Evolutionary conservation across 768 basidiomycete species (phyloP).

Genomic region (Tylopilus rubrobrunneus): DNA sequence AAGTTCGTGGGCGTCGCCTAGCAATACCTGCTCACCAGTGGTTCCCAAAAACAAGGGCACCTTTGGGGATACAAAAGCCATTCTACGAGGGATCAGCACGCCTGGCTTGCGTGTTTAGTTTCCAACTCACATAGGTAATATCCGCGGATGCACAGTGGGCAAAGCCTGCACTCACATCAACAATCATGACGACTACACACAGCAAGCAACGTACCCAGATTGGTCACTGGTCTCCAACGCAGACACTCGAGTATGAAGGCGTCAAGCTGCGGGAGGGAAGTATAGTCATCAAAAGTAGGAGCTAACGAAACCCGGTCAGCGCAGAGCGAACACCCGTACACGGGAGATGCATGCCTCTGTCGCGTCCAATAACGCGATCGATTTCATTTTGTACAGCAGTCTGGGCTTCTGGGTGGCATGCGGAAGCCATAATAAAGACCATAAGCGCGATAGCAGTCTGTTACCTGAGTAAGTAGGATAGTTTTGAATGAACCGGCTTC

Average conservation of each 20-base stretch:
- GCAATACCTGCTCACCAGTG: conserved; percentile 25
- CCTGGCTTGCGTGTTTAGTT: not conserved
- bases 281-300: conserved; percentile 39
- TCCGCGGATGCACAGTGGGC: conserved; percentile 63
- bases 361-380: conserved; percentile 49
- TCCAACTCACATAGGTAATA: conserved; percentile 51
- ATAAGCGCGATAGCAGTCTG: conserved; percentile 56
- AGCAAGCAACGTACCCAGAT: conserved; percentile 21
- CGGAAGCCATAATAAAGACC: conserved; percentile 54
- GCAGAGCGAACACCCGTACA: not conserved
- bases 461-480: not conserved
- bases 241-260: conserved; percentile 41
- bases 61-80: conserved; percentile 33
- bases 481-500: not conserved
- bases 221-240: conserved; percentile 40
- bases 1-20: not conserved
- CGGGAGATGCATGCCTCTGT: conserved; percentile 19
- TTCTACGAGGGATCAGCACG: conserved; percentile 23
- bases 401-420: conserved; percentile 52
- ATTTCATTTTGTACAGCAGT: conserved; percentile 50
- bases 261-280: conserved; percentile 34
- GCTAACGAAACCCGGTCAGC: conserved; percentile 20
- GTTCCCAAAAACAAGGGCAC: conserved; percentile 36
- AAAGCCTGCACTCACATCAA: conserved; percentile 39
- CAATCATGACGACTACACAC: not conserved